Evolutionary conservation across 768 basidiomycete species (phyloP), one percentile per base, ranked within the genome.

Genomic region (Suillus subalutaceus): DNA sequence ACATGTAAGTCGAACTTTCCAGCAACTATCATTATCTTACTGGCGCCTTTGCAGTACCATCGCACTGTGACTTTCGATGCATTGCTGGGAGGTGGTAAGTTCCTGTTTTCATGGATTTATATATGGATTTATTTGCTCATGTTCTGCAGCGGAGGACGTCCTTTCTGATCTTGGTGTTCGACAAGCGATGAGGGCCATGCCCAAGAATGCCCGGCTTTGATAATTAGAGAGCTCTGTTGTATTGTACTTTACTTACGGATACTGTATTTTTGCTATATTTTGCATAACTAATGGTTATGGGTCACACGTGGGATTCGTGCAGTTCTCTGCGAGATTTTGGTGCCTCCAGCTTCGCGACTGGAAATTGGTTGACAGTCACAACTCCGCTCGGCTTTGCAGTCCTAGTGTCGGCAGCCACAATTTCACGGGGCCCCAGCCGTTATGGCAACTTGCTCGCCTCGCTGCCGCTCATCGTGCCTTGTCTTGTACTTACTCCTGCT

Each of bases 121-220:
- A 12, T 13, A 16, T 15, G 50, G 12, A 59, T 63, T 69, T 30
- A 70, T 67, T 30, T n/a, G 41, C 13, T 16, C 35, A n/a, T 20
- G 53, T 23, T 55, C 58, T 66, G 26, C 63, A 85, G 90, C 91
- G 67, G 90, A 92, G 75, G 90, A 90, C 67, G 90, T 92, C 12
- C 77, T 93, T 63, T 85, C 86, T 3, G 91, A 94, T 72, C 82
- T 95, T 37, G 93, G 93, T 58, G 92, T 93, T 10, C 84, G 93
- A 58, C 92, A 93, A 74, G 92, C 92, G 0, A 84, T 93, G 71
- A 85, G 90, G 53, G 80, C 79, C 23, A 93, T 94, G 85, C 93
- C 92, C 2, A 83, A 82, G 81, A 85, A 90, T 67, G 82, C 82
- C 38, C 82, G 88, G 59, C 76, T 92, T 67, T 93, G 79, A 77